A percentile compares a stretch with the other conserved stretches of the same genome.
These are phyloP conservation scores for Pseudogymnoascus sp. DNA, from an alignment of 2,329 filamentous ascomycete species.

Conservation along the genomic window DNA sequence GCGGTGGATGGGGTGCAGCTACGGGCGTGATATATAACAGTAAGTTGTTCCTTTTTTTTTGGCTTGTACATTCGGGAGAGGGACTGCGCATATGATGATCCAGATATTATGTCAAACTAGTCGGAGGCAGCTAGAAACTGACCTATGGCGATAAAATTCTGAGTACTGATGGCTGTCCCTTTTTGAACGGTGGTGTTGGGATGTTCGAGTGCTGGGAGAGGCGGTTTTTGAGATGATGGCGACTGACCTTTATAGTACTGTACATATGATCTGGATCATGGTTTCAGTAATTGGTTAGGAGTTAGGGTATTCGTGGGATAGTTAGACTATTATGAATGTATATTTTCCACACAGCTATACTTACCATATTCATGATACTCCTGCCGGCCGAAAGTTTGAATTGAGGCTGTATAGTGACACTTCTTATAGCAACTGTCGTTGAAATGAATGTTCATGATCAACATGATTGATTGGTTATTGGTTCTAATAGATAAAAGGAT, in stretches of 20 bases:
- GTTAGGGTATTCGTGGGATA: not conserved
- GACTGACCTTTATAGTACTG: not conserved
- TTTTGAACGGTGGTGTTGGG: not conserved
- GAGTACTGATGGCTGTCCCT: not conserved
- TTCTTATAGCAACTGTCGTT: too few species aligned
- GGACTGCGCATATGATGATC: constrained; percentile 4
- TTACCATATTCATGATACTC: not conserved
- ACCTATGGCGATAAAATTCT: not conserved
- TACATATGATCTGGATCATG: not conserved
- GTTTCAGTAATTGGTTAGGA: not conserved
- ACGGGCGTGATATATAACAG: not conserved
- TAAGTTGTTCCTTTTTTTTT: not conserved
- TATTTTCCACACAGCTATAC: not conserved
- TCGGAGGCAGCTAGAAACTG: not conserved
- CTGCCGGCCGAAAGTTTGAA: not conserved
- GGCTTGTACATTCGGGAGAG: not conserved
- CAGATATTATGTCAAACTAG: constrained; percentile 7
- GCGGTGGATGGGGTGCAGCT: not conserved
- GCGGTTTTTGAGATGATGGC: not conserved
- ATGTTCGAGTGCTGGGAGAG: not conserved
- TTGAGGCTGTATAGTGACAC: too few species aligned
- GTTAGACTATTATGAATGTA: not conserved
- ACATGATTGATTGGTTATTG: not conserved
- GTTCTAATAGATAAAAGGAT: not conserved
- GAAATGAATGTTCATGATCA: too few species aligned